A percentile compares a stretch with the other conserved stretches of the same genome.
Evolutionary conservation across 164 flowering plant species (phyloP).

Genomic region (Nymphaea colorata): DNA sequence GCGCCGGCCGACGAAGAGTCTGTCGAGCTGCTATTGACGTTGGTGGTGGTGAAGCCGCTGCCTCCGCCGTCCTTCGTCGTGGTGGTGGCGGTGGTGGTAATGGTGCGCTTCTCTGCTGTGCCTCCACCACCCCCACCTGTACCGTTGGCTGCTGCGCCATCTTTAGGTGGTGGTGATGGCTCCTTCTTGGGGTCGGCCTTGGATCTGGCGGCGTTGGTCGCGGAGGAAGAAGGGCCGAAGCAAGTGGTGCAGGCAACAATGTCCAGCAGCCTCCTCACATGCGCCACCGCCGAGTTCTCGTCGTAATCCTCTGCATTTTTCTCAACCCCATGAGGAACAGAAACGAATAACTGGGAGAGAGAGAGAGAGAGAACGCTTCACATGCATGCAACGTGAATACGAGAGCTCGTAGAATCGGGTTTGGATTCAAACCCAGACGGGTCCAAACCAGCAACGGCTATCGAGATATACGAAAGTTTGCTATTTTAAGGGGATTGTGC

Average conservation of each 20-base stretch:
- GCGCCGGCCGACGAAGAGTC: background rate
- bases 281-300: slow-evolving; percentile 64
- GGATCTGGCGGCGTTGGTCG: slow-evolving; percentile 5
- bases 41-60: background rate
- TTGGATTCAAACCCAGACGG: no score
- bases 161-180: slow-evolving; percentile 3
- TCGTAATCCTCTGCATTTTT: slow-evolving; percentile 75
- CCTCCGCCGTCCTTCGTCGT: slow-evolving; percentile 20
- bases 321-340: background rate
- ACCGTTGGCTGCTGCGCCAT: slow-evolving; percentile 18
- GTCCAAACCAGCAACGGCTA: slow-evolving; percentile 49
- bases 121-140: slow-evolving; percentile 23
- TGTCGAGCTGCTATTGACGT: background rate
- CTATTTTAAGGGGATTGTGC: slow-evolving; percentile 85
- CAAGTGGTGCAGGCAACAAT: slow-evolving; percentile 82
- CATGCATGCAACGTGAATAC: slow-evolving; percentile 38
- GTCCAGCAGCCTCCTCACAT: slow-evolving; percentile 77
- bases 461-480: slow-evolving; percentile 72
- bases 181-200: background rate
- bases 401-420: no score
- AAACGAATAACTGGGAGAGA: no score
- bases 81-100: slow-evolving; percentile 10
- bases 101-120: slow-evolving; percentile 20
- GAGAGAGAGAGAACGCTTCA: no score
- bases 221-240: slow-evolving; percentile 48